Base-by-base conservation (phyloP, 179 eudicot species). In the Beta corolliflora region DNA sequence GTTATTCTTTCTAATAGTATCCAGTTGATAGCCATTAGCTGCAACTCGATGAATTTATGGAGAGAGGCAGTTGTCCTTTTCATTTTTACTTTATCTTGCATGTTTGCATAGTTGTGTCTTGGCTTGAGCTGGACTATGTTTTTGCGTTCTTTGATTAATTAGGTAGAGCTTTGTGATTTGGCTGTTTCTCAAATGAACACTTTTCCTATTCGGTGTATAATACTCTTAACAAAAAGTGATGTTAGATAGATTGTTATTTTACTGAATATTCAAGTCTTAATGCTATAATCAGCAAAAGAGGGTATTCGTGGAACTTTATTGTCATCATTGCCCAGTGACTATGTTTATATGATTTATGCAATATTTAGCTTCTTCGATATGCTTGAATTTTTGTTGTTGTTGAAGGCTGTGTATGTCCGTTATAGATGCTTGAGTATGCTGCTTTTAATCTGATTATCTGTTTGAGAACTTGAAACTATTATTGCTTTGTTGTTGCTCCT, bases 371-470 rank as follows among this genome's bases (percentile, higher is more conserved):
- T 23, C 19, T 67, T 8, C 15, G 53, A 9, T 23, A 21, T 73
- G 8, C 48, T 15, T 7, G 14, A 54, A 4, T 54, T 55, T 9
- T 55, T 73, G 1, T 29, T 29, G 23, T 72, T 18, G 52, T 23
- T 14, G 7, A 41, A 72, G 41, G 60, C 10, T 3, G 2, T 11
- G n/a, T 36, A 25, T 75, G 23, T 16, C 3, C 65, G 48, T 59
- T 25, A 36, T 73, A 58, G 18, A 64, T 75, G 41, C 63, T 67
- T 56, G 12, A 48, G 65, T 19, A 7, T 60, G 25, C 9, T 56
- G 71, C 19, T 79, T 18, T 79, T 61, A 36, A 7, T 29, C 36
- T 74, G 73, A 7, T 72, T 70, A n/a, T 77, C 16, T 83, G 75
- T 53, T 73, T 21, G 81, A 68, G 44, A 60, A 13, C 41, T 55